phyloP scores from a whole-genome alignment of 768 basidiomycete genomes.

The Lyophyllum atratum region DNA sequence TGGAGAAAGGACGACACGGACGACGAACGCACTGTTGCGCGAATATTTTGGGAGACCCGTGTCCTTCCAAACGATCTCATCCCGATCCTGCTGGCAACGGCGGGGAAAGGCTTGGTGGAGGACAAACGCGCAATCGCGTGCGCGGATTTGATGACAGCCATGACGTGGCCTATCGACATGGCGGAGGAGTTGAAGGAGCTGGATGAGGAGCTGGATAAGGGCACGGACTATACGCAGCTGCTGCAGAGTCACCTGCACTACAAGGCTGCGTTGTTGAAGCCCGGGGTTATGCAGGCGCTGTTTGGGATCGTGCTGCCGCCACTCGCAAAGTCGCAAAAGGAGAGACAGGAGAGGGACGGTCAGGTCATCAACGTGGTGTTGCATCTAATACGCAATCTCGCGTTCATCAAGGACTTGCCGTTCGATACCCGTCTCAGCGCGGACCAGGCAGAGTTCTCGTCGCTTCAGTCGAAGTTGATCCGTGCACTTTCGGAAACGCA shows the following conservation, averaged over 20 bases:
- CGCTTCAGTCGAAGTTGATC: slow-evolving; percentile 79
- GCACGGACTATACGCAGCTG: slow-evolving; percentile 88
- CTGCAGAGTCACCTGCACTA: slow-evolving; percentile 82
- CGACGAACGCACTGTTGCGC: slow-evolving; percentile 93
- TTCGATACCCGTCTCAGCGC: slow-evolving; percentile 69
- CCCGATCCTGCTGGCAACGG: slow-evolving; percentile 80
- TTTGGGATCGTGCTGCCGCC: slow-evolving; percentile 79
- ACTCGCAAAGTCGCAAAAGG: slow-evolving; percentile 66
- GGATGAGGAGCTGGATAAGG: slow-evolving; percentile 76
- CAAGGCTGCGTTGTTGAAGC: slow-evolving; percentile 76
- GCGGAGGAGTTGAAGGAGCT: slow-evolving; percentile 94
- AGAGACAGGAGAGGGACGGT: slow-evolving; percentile 77
- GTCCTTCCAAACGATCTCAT: slow-evolving; percentile 86
- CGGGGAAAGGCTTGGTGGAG: slow-evolving; percentile 74
- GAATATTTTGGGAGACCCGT: slow-evolving; percentile 89
- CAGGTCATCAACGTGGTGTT: slow-evolving; percentile 88
- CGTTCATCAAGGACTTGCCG: slow-evolving; percentile 87
- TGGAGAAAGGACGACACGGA: slow-evolving; percentile 98
- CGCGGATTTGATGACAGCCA: slow-evolving; percentile 89
- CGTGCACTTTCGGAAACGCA: slow-evolving; percentile 68
- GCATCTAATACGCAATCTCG: slow-evolving; percentile 90
- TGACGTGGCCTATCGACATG: slow-evolving; percentile 99
- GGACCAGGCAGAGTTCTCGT: slow-evolving; percentile 78
- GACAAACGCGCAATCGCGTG: slow-evolving; percentile 83
- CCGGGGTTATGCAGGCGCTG: slow-evolving; percentile 69